Base-by-base conservation (phyloP, 768 basidiomycete genomes). In the Naganishia onofrii region DNA sequence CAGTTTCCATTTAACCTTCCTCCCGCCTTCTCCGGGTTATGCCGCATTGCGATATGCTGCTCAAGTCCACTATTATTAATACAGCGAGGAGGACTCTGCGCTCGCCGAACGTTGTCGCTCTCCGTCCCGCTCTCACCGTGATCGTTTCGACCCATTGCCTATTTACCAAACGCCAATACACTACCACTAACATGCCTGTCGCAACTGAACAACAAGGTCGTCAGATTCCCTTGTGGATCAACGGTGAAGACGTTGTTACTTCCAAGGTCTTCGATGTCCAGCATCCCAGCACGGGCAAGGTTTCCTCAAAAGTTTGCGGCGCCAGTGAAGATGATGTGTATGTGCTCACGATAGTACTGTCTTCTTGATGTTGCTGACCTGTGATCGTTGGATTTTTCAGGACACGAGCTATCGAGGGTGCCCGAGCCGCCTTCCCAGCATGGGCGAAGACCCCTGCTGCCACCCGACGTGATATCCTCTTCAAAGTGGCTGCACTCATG, bases 401-500 rank as follows among this genome's bases (percentile, higher is more conserved):
- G 8, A 48, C 42, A 17, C 56, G 53, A 13, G 68, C 68, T 12
- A 58, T 69, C 31, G 55, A 57, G 19, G 53, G 68, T 13, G 56
- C 68, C 17, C 58, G 48, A 48, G 36, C 46, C 31, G 68, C 56
- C 15, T 69, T 69, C 46, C 38, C 38, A n/a, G 51, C 48, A 7
- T 69, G 68, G 68, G 26, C 68, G 1, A 42, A 48, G 44, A 53
- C 58, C n/a, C 68, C 68, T 8, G 68, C 68, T 36, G 31, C 56
- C 6, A 58, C 56, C n/a, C 68, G 68, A 13, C 68, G 68, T 17
- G 68, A 69, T 26, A 69, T 69, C 57, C 68, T 69, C 42, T 52
- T 54, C 68, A 69, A 69, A 42, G 68, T 52, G 15, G 68, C 68
- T 10, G 44, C 10, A 58, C 28, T 69, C 19, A 28, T 69, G 12